phyloP scores from a whole-genome alignment of 306 rosid genomes.

The Ziziphus jujuba region DNA sequence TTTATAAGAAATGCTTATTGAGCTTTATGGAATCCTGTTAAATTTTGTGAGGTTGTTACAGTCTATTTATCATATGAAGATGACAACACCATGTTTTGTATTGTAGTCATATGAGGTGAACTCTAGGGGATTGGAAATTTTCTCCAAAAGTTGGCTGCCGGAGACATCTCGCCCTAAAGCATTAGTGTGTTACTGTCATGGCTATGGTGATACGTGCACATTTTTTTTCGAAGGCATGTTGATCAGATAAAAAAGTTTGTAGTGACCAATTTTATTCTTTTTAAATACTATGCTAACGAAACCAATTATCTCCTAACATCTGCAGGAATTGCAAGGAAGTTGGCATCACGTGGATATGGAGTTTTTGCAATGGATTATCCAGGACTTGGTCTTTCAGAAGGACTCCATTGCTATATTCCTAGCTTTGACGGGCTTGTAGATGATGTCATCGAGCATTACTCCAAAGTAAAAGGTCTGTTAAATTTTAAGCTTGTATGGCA shows the following conservation, averaged over 20 bases:
- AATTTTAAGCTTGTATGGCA: too few species aligned
- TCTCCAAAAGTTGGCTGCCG: constrained; percentile 89
- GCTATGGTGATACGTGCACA: constrained; percentile 91
- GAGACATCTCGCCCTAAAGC: constrained; percentile 61
- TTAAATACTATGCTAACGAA: background rate
- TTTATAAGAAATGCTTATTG: background rate
- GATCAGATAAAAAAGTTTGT: background rate
- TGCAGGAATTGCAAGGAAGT: constrained; percentile 82
- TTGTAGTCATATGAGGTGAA: constrained; percentile 68
- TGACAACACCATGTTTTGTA: constrained; percentile 19
- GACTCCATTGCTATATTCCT: constrained; percentile 76
- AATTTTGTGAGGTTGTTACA: constrained; percentile 5
- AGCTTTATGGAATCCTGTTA: background rate
- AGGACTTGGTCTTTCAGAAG: constrained; percentile 95
- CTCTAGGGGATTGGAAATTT: constrained; percentile 70
- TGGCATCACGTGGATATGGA: constrained; percentile 68
- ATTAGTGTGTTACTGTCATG: constrained; percentile 77
- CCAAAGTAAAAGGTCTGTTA: constrained; percentile 70
- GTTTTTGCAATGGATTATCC: constrained; percentile 98
- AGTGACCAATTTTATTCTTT: background rate
- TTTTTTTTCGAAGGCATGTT: constrained; percentile 94
- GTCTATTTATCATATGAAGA: constrained; percentile 9
- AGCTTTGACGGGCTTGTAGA: constrained; percentile 74
- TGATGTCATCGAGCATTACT: constrained; percentile 74
- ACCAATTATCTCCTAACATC: constrained; percentile 7